Conservation (phyloP, 768 basidiomycete genomes). For the Amanita pallidorosea region DNA sequence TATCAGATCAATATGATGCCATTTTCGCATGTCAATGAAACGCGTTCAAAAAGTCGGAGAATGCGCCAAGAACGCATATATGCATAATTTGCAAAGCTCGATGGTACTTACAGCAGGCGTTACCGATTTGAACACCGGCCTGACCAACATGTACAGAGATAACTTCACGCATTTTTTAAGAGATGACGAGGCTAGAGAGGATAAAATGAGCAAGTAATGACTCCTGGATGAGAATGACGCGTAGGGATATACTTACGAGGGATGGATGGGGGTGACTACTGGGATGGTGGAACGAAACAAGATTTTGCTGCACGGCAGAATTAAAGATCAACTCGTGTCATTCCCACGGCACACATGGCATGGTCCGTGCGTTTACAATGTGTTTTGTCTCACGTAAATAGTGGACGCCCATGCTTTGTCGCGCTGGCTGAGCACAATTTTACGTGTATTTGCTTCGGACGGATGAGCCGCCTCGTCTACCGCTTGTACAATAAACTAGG, state of each 20-base stretch:
- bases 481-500: no score
- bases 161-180: conserved; percentile 75
- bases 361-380: conserved; percentile 31
- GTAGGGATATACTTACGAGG: conserved; percentile 21
- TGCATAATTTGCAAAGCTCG: conserved; percentile 10
- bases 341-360: conserved; percentile 28
- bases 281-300: conserved; percentile 35
- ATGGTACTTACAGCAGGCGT: conserved; percentile 86
- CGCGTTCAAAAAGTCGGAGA: conserved; percentile 18
- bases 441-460: background rate
- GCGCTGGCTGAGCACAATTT: background rate
- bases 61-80: conserved; percentile 10
- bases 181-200: conserved; percentile 2
- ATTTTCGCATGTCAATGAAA: conserved; percentile 17
- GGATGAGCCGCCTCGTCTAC: background rate
- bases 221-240: background rate
- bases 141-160: conserved; percentile 98
- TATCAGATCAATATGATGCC: conserved; percentile 28
- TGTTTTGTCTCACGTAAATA: background rate
- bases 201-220: background rate
- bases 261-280: conserved; percentile 17
- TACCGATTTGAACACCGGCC: conserved; percentile 96
- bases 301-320: conserved; percentile 31
- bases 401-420: background rate
- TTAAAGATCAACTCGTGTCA: conserved; percentile 21